Evolutionary conservation across 257 asterid genomes (phyloP).

Genomic region (Orobanche coerulescens): DNA sequence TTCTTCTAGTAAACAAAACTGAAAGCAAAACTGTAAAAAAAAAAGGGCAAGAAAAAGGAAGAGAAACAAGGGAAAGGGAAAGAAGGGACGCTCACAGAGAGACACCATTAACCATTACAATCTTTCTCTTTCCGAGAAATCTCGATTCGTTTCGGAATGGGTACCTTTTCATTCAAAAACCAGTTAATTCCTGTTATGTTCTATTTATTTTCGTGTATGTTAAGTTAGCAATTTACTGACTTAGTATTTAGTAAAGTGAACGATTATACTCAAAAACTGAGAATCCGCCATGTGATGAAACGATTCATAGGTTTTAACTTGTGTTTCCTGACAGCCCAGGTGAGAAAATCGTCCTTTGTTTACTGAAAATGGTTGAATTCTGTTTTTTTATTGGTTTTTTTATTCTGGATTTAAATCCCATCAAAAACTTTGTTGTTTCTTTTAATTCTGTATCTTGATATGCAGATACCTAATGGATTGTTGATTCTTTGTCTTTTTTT

Average conservation of each 20-base stretch:
- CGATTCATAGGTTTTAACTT: slow-evolving; percentile 11
- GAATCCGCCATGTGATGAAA: slow-evolving; percentile 6
- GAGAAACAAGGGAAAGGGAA: neutral
- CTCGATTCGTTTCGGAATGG: slow-evolving; percentile 11
- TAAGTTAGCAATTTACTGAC: neutral
- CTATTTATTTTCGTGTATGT: neutral
- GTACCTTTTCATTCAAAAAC: slow-evolving; percentile 8
- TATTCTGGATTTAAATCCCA: neutral
- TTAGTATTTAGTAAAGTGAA: neutral
- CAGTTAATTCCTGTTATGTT: neutral
- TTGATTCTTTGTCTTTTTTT: neutral
- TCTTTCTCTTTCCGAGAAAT: slow-evolving; percentile 26
- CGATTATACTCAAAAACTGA: slow-evolving; percentile 3
- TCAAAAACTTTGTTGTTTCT: neutral
- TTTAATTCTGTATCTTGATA: neutral
- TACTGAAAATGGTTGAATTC: neutral
- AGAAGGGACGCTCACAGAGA: slow-evolving; percentile 3
- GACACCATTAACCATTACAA: slow-evolving; percentile 31
- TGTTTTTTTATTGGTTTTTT: neutral
- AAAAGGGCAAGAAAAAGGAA: neutral
- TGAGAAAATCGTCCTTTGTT: slow-evolving; percentile 17
- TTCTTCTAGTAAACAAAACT: slow-evolving; percentile 4
- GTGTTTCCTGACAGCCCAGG: slow-evolving; percentile 32
- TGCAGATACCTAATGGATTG: neutral
- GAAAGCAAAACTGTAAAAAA: neutral